A percentile compares a stretch with the other conserved stretches of the same genome.
Conservation (phyloP, 2,329 filamentous ascomycete species). For the Diaporthe humulicola region DNA sequence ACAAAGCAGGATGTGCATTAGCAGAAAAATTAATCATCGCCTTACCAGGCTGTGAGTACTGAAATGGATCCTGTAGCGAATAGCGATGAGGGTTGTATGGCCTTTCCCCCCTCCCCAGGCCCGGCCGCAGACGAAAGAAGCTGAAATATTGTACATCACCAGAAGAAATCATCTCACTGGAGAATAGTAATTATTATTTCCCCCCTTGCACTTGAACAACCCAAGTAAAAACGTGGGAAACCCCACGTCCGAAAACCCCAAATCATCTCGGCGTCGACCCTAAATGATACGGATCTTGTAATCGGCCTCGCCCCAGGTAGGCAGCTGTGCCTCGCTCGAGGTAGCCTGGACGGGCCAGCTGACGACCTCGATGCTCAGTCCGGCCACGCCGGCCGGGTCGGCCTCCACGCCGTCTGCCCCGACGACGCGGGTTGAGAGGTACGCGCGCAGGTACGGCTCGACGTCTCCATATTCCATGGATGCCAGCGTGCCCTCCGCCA, state of each 20-base stretch:
- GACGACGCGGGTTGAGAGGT: constrained; percentile 52
- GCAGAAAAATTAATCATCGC: not conserved
- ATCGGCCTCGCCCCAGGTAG: constrained; percentile 51
- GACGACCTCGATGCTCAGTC: constrained; percentile 52
- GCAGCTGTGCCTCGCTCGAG: constrained; percentile 50
- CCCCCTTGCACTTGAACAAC: not conserved
- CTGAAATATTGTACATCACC: not conserved
- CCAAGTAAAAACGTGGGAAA: not conserved
- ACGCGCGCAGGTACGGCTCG: constrained; percentile 56
- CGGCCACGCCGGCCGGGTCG: constrained; percentile 47
- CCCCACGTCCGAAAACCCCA: too few species aligned
- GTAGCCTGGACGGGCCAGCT: constrained; percentile 55
- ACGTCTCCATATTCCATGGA: constrained; percentile 54
- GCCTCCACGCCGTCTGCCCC: constrained; percentile 47
- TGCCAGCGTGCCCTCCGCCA: constrained; percentile 52
- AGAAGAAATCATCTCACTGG: too few species aligned
- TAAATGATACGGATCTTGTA: constrained; percentile 35
- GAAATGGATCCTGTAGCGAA: not conserved
- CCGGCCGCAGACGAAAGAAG: not conserved
- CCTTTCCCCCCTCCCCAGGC: not conserved
- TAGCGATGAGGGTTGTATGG: not conserved
- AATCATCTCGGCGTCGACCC: not conserved
- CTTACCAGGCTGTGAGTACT: not conserved
- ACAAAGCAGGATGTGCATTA: not conserved
- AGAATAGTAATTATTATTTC: not conserved